Evolutionary conservation across 2,329 filamentous ascomycete genomes (phyloP).

Genomic region (Bertia moriformis): DNA sequence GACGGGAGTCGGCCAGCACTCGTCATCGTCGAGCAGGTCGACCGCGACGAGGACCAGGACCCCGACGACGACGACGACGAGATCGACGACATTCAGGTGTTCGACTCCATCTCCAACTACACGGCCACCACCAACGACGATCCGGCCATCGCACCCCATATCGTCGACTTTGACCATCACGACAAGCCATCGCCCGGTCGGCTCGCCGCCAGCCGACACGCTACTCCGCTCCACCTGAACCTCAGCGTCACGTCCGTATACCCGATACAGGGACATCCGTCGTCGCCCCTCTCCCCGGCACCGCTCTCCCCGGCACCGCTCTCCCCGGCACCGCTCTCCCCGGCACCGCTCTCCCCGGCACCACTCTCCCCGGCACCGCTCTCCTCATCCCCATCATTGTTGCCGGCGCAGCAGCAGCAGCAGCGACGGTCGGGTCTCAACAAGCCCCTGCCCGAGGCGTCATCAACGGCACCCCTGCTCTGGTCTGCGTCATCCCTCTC

Average conservation of each 20-base stretch:
- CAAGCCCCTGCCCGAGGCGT: neutral
- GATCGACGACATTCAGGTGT: too few species aligned
- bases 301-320: too few species aligned
- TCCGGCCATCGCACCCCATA: neutral
- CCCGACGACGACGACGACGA: neutral
- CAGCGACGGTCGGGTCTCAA: too few species aligned
- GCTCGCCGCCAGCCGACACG: neutral
- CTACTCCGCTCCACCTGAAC: neutral
- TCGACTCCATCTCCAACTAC: neutral
- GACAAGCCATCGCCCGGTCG: neutral
- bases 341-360: neutral
- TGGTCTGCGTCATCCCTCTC: too few species aligned
- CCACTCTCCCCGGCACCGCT: neutral
- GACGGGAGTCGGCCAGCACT: too few species aligned
- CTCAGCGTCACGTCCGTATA: neutral
- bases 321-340: too few species aligned
- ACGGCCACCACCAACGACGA: neutral
- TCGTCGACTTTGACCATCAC: neutral
- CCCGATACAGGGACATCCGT: too few species aligned
- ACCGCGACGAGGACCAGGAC: neutral
- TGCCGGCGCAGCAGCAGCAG: conserved; percentile 11
- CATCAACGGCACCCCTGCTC: neutral
- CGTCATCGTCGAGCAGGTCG: too few species aligned
- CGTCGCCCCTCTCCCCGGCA: too few species aligned
- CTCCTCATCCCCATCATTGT: neutral